Evolutionary conservation across 176 grass and related monocot genomes (phyloP), one percentile per base, ranked within the genome.

Genomic region (Carex littledalei): DNA sequence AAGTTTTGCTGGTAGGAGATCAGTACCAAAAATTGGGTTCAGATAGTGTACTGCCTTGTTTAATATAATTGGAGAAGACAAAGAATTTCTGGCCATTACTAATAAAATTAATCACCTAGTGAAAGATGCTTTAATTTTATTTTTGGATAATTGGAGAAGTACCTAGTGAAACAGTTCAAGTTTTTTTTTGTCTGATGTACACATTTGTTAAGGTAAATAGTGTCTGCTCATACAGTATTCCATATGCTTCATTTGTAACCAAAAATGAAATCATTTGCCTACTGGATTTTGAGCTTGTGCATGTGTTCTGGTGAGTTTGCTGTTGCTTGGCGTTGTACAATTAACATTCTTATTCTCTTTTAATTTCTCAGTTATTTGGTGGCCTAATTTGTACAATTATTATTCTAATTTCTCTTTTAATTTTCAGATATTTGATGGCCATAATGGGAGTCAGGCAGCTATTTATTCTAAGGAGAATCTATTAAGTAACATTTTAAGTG

Each of bases 371-470:
- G 96, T 87, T 99, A 84, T 99, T 99, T 88, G 96, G 95, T 52
- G 93, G 93, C 20, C 29, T 29, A 29, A 1, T 47, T 47, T 47
- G 45, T 47, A 8, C 18, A 21, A 21, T 61, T 61, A 20, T 61
- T 61, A 20, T 61, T 61, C 58, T 21, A 8, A 21, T 8, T 8
- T 4, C 0, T 47, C 18, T 63, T 59, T 5, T 70, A 65, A 26
- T n/a, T 63, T 56, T 63, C 87, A 99, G 96, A 89, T 99, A 82
- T 99, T 99, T 88, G 96, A 99, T 63, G 96, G 96, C 20, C 96
- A 99, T 88, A 95, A 94, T 87, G 96, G 96, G 13, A 86, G 65
- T 77, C 89, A 49, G 71, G 96, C 96, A 73, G 96, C 96, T 79
- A 87, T 99, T 24, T 99, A 95, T 88, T 55, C 91, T 39, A 92